Evolutionary conservation across 1,284 basidiomycete genomes (phyloP).

Genomic region (Neonothopanus nambi): DNA sequence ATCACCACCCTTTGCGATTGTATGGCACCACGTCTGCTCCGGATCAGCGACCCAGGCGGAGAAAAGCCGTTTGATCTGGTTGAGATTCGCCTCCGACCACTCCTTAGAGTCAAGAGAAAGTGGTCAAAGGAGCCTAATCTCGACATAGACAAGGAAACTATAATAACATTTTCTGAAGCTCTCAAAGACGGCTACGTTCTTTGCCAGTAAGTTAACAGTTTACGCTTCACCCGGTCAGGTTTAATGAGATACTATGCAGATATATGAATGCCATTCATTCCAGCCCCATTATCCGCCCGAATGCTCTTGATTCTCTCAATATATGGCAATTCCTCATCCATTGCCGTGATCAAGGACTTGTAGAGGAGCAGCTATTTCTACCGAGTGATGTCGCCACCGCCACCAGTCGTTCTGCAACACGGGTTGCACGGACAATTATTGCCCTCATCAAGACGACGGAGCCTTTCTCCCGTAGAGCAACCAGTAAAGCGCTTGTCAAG

Average conservation of each 20-base stretch:
- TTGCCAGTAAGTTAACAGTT: constrained; percentile 11
- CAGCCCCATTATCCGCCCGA: constrained; percentile 9
- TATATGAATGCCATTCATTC: constrained; percentile 5
- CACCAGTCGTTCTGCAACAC: constrained; percentile 11
- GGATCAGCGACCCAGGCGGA: constrained; percentile 24
- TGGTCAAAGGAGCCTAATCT: constrained; percentile 3
- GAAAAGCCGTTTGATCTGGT: constrained; percentile 23
- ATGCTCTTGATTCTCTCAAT: constrained; percentile 9
- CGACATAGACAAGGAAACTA: constrained; percentile 6
- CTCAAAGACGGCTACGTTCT: constrained; percentile 15
- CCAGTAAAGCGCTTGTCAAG: constrained; percentile 6
- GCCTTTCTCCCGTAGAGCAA: neutral
- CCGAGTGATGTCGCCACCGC: constrained; percentile 5
- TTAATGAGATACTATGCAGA: neutral
- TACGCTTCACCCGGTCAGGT: neutral
- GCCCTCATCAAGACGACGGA: constrained; percentile 7
- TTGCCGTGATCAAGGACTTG: constrained; percentile 10
- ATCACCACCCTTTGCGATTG: constrained; percentile 19
- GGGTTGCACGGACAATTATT: constrained; percentile 13
- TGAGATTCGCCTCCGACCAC: constrained; percentile 22
- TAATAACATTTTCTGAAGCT: constrained; percentile 7
- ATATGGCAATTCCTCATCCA: constrained; percentile 10
- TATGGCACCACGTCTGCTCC: constrained; percentile 23
- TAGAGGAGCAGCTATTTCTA: constrained; percentile 8
- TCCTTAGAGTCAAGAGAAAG: constrained; percentile 10